Percentiles rank a stretch among this genome's conserved stretches.
phyloP scores from a whole-genome alignment of 495 filamentous ascomycete species.

The Neurospora intermedia region DNA sequence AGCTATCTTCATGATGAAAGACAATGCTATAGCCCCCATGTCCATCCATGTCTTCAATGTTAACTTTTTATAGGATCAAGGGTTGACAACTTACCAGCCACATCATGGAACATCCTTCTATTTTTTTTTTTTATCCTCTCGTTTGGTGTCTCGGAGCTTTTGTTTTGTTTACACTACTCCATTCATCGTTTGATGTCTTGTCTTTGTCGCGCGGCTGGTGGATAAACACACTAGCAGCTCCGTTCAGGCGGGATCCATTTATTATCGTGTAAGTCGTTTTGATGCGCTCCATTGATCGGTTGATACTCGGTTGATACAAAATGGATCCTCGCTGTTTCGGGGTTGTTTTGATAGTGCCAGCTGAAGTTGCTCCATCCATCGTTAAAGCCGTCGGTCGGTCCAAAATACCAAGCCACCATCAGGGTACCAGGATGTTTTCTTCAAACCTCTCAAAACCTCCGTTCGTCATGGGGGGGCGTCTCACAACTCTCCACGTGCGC shows the following conservation, averaged over 20 bases:
- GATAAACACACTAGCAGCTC: neutral
- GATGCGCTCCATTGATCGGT: neutral
- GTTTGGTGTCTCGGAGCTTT: neutral
- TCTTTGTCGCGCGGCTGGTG: neutral
- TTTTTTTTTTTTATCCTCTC: neutral
- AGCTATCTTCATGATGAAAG: neutral
- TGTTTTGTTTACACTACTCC: neutral
- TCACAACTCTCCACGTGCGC: neutral
- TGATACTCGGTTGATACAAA: neutral
- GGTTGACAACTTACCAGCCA: neutral
- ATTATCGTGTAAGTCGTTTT: neutral
- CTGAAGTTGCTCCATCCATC: neutral
- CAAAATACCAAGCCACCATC: neutral
- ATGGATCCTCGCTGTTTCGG: neutral
- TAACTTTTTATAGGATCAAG: neutral
- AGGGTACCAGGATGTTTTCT: neutral
- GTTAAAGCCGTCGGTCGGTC: neutral
- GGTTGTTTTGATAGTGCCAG: neutral
- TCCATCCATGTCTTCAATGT: neutral
- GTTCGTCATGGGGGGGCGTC: neutral
- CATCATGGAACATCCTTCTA: neutral
- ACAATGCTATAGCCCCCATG: neutral
- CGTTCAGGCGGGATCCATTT: neutral
- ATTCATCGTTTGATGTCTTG: neutral
- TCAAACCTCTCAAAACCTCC: neutral